Percentiles rank a stretch among this genome's conserved stretches.
Conservation (phyloP, 805 yeast genomes). For the Barnettozyma sucrosica region DNA sequence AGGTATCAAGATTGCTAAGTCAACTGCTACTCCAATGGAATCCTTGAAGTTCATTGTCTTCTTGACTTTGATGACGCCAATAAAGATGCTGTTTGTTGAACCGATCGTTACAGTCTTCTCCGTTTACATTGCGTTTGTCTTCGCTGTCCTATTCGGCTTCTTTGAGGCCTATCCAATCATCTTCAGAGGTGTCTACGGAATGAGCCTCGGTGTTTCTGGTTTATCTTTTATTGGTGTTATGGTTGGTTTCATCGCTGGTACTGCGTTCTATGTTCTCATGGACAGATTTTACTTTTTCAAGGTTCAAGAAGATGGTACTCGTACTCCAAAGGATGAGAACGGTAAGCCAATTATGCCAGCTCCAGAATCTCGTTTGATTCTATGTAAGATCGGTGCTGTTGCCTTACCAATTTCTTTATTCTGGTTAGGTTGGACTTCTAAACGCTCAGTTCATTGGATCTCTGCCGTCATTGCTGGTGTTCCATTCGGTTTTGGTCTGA, state of each 20-base stretch:
- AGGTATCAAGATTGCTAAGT: slow-evolving; percentile 42
- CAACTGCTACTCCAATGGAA: slow-evolving; percentile 29
- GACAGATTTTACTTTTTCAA: slow-evolving; percentile 48
- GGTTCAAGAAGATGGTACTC: slow-evolving; percentile 56
- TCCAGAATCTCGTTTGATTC: slow-evolving; percentile 56
- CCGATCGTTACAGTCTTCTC: slow-evolving; percentile 72
- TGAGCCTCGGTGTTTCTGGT: slow-evolving; percentile 59
- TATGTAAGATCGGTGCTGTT: slow-evolving; percentile 63
- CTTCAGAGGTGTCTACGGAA: slow-evolving; percentile 56
- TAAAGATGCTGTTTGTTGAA: slow-evolving; percentile 63
- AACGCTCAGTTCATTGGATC: slow-evolving; percentile 62
- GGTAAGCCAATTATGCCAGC: slow-evolving; percentile 49
- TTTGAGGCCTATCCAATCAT: slow-evolving; percentile 76
- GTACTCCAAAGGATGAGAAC: slow-evolving; percentile 41
- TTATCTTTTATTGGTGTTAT: slow-evolving; percentile 70
- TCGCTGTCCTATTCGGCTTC: slow-evolving; percentile 74
- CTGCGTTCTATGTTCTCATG: slow-evolving; percentile 40
- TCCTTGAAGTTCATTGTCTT: slow-evolving; percentile 42
- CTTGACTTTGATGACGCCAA: slow-evolving; percentile 53
- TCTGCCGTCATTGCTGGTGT: slow-evolving; percentile 72
- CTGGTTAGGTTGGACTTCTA: slow-evolving; percentile 80
- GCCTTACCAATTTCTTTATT: slow-evolving; percentile 63
- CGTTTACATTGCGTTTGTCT: slow-evolving; percentile 65
- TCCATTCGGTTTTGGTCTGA: slow-evolving; percentile 70
- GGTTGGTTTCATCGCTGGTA: slow-evolving; percentile 56